Evolutionary conservation across 1,284 basidiomycete genomes (phyloP).

Genomic region (Cryptococcus sp.): DNA sequence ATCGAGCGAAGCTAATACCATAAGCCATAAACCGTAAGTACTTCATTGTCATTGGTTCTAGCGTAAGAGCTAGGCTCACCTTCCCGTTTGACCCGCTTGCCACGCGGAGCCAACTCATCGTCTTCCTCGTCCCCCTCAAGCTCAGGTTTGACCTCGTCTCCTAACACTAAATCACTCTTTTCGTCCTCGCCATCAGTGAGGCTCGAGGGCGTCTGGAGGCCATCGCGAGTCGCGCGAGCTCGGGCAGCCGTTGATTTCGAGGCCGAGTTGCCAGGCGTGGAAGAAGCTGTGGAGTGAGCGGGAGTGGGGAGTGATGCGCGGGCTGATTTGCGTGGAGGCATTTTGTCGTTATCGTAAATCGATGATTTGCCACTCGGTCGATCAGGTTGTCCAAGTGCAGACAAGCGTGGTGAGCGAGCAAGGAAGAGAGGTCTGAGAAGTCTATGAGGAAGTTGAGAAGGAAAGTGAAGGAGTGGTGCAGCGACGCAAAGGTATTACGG

Average conservation of each 20-base stretch:
- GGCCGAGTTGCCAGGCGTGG: not conserved
- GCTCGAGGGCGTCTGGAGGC: constrained; percentile 12
- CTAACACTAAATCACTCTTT: not conserved
- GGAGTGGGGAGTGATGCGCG: constrained; percentile 18
- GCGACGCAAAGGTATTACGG: too few species aligned
- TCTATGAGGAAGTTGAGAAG: not conserved
- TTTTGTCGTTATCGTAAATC: not conserved
- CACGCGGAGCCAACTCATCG: not conserved
- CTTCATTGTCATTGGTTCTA: not conserved
- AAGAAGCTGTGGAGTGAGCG: constrained; percentile 7
- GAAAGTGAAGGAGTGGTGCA: not conserved
- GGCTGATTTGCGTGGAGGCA: constrained; percentile 19
- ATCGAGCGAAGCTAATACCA: constrained; percentile 3
- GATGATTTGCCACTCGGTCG: too few species aligned
- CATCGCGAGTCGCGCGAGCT: not conserved
- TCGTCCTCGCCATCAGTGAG: constrained; percentile 10
- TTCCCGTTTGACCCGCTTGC: constrained; percentile 10
- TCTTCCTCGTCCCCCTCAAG: constrained; percentile 5
- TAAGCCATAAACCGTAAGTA: too few species aligned
- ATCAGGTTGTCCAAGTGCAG: too few species aligned
- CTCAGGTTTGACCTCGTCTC: not conserved
- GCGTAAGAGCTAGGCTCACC: not conserved
- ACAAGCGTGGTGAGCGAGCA: too few species aligned
- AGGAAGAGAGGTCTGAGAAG: not conserved
- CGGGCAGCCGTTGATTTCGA: not conserved